A percentile compares a stretch with the other conserved stretches of the same genome.
phyloP scores from a whole-genome alignment of 108 stramenopile species.

The Cylindrotheca fusiformis region DNA sequence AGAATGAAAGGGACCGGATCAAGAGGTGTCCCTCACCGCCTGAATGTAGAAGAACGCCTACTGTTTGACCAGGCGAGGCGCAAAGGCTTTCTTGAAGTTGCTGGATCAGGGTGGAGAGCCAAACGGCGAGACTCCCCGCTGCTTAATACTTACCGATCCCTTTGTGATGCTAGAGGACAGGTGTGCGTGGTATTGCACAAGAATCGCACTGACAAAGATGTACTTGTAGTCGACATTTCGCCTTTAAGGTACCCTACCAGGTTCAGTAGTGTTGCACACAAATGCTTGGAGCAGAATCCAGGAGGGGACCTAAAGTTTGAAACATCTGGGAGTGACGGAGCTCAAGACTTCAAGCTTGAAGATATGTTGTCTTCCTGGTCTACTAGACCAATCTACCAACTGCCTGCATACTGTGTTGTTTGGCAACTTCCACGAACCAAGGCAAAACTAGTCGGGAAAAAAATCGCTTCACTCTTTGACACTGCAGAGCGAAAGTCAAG shows the following conservation, averaged over 20 bases:
- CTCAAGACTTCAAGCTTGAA: conserved; percentile 14
- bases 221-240: conserved; percentile 75
- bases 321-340: conserved; percentile 10
- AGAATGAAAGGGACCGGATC: conserved; percentile 82
- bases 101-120: conserved; percentile 70
- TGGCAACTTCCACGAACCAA: conserved; percentile 59
- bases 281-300: conserved; percentile 24
- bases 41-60: conserved; percentile 73
- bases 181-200: conserved; percentile 74
- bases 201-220: conserved; percentile 44
- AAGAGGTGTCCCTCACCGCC: conserved; percentile 73
- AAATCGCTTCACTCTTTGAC: conserved; percentile 49
- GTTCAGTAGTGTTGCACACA: conserved; percentile 39
- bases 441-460: conserved; percentile 72
- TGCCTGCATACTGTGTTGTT: conserved; percentile 52
- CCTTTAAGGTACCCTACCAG: conserved; percentile 59
- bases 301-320: conserved; percentile 18
- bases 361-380: conserved; percentile 25
- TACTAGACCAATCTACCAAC: conserved; percentile 71
- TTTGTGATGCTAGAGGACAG: conserved; percentile 78
- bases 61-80: conserved; percentile 74
- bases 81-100: conserved; percentile 73
- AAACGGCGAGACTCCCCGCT: conserved; percentile 79
- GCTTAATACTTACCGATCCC: conserved; percentile 72
- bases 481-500: conserved; percentile 45